Conservation (phyloP, 495 filamentous ascomycete species). For the Lasiosphaeris hirsuta region DNA sequence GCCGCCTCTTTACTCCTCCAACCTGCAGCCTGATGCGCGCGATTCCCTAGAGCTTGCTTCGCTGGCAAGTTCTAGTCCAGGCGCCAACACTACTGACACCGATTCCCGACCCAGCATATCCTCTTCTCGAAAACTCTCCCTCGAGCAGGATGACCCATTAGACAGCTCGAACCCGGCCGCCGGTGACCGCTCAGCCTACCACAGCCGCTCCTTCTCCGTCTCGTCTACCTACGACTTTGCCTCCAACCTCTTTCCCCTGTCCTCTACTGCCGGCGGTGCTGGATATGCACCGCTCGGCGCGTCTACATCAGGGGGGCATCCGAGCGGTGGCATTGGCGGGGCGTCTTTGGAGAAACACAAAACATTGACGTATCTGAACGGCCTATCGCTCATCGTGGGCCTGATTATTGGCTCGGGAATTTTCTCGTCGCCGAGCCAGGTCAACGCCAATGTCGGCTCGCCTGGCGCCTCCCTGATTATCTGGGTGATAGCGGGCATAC, state of each 20-base stretch:
- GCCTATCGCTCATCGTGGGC: slow-evolving; percentile 83
- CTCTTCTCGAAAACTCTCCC: slow-evolving; percentile 86
- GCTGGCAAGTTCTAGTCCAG: slow-evolving; percentile 74
- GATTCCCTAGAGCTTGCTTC: slow-evolving; percentile 97
- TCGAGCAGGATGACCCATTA: slow-evolving; percentile 81
- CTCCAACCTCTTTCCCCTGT: slow-evolving; percentile 84
- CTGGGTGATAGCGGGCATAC: slow-evolving; percentile 82
- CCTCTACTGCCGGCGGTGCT: slow-evolving; percentile 69
- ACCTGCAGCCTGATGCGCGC: slow-evolving; percentile 52
- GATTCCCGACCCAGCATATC: slow-evolving; percentile 77
- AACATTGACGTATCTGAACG: slow-evolving; percentile 90
- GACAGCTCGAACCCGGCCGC: slow-evolving; percentile 54
- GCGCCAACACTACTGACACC: slow-evolving; percentile 60
- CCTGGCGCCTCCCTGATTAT: slow-evolving; percentile 86
- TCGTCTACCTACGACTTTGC: slow-evolving; percentile 93
- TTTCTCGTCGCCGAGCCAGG: slow-evolving; percentile 91
- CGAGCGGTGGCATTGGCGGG: slow-evolving; percentile 41
- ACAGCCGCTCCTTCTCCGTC: slow-evolving; percentile 75
- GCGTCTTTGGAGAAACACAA: slow-evolving; percentile 89
- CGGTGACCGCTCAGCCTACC: slow-evolving; percentile 39
- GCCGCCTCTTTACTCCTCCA: slow-evolving; percentile 46
- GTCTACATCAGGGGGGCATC: slow-evolving; percentile 53
- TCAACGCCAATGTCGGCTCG: slow-evolving; percentile 88
- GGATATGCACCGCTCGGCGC: slow-evolving; percentile 79
- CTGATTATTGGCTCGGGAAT: slow-evolving; percentile 97